These are phyloP conservation scores for Mortierella alpina DNA, from an alignment of 192 early-diverging fungal species.

Conservation along the genomic window DNA sequence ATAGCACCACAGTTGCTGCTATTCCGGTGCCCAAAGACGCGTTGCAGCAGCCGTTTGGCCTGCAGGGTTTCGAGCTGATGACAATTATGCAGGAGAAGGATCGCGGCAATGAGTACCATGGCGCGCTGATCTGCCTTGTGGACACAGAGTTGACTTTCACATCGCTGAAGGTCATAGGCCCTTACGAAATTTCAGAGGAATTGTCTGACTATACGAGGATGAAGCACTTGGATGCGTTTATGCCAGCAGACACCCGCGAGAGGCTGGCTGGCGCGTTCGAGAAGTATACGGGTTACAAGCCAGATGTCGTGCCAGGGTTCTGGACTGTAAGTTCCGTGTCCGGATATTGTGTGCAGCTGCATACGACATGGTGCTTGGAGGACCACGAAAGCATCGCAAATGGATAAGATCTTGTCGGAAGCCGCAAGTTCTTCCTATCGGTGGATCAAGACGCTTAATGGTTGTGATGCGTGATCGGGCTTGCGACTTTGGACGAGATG, in stretches of 20 bases:
- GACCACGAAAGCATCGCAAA: not conserved
- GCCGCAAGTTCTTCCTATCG: not conserved
- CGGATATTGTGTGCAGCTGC: not conserved
- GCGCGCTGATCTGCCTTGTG: slow-evolving; percentile 16
- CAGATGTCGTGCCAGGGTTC: slow-evolving; percentile 13
- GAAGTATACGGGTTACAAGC: slow-evolving; percentile 7
- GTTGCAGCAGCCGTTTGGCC: slow-evolving; percentile 8
- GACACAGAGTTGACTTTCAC: slow-evolving; percentile 2
- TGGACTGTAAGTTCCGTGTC: slow-evolving; percentile 4
- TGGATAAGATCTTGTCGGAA: not conserved
- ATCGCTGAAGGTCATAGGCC: slow-evolving; percentile 10
- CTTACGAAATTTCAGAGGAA: not conserved
- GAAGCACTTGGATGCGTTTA: slow-evolving; percentile 13
- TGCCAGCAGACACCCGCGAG: slow-evolving; percentile 17
- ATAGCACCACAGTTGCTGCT: slow-evolving; percentile 8
- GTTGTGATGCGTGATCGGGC: not conserved
- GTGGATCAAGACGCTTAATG: not conserved
- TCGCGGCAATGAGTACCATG: slow-evolving; percentile 12
- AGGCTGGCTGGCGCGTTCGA: slow-evolving; percentile 11
- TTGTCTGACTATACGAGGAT: slow-evolving; percentile 1
- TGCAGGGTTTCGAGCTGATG: slow-evolving; percentile 19
- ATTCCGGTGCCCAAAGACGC: slow-evolving; percentile 21
- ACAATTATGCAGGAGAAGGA: not conserved
- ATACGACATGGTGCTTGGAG: slow-evolving; percentile 8
- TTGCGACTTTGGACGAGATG: no score